A percentile compares a stretch with the other conserved stretches of the same genome.
Evolutionary conservation across 164 flowering plant genomes (phyloP).

Genomic region (Kalanchoe fedtschenkoi): DNA sequence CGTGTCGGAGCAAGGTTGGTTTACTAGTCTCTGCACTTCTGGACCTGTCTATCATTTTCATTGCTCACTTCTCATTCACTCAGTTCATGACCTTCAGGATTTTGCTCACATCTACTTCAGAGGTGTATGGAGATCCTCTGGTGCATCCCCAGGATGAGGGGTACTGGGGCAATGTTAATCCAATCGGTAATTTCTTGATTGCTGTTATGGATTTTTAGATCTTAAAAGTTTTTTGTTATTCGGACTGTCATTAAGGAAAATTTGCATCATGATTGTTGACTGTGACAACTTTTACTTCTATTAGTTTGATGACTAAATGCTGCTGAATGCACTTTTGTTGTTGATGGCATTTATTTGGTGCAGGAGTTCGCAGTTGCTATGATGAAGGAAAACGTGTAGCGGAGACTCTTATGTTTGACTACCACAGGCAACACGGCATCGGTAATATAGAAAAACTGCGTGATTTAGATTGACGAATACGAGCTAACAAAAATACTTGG

Average conservation of each 20-base stretch:
- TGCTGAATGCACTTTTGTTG: too few relatives aligned
- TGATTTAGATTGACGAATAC: neutral
- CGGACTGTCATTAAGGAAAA: too few relatives aligned
- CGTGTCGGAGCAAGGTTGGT: constrained; percentile 91
- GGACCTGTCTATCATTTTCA: neutral
- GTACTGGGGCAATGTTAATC: constrained; percentile 99
- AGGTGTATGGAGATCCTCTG: constrained; percentile 98
- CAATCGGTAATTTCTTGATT: constrained; percentile 81
- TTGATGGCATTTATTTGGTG: too few relatives aligned
- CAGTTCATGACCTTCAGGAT: constrained; percentile 35
- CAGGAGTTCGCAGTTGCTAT: constrained; percentile 55
- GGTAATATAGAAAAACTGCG: constrained; percentile 23
- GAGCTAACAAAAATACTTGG: neutral
- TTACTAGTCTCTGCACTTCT: neutral
- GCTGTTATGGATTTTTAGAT: too few relatives aligned
- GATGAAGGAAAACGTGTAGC: constrained; percentile 85
- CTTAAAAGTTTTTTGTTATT: too few relatives aligned
- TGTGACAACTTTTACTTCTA: too few relatives aligned
- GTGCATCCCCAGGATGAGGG: constrained; percentile 87
- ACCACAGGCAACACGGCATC: constrained; percentile 79
- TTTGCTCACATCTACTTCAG: constrained; percentile 90
- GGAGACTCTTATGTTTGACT: constrained; percentile 80
- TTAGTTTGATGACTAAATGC: too few relatives aligned
- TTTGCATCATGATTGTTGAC: too few relatives aligned
- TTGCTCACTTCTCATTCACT: neutral